These are phyloP conservation scores for Metschnikowia gelsemii DNA, from an alignment of 805 yeast species.

Conservation along the genomic window DNA sequence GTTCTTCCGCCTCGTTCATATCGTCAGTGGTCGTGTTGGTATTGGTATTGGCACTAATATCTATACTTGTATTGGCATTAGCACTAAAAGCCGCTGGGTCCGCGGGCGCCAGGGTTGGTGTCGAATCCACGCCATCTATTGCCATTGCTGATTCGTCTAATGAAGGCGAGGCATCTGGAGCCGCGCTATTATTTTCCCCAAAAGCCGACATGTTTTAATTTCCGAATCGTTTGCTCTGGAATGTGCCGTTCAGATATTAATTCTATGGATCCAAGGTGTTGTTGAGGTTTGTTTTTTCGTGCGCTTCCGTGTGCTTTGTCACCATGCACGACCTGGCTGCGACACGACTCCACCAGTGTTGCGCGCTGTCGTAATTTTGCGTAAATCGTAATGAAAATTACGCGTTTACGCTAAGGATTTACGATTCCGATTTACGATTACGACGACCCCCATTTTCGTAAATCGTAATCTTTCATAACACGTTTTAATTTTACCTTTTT, in stretches of 20 bases:
- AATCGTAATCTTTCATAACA: too few species aligned
- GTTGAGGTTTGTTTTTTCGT: constrained; percentile 15
- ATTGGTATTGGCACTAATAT: too few species aligned
- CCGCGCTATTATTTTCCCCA: constrained; percentile 20
- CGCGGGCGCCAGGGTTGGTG: constrained; percentile 3
- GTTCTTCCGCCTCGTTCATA: too few species aligned
- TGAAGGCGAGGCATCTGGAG: constrained; percentile 8
- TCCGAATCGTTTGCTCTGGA: too few species aligned
- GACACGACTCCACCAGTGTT: constrained; percentile 1
- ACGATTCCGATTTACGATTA: too few species aligned
- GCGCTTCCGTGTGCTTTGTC: background rate
- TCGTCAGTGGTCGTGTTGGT: too few species aligned
- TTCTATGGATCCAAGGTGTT: too few species aligned
- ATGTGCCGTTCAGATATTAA: too few species aligned
- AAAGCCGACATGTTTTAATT: constrained; percentile 18
- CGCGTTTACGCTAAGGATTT: too few species aligned
- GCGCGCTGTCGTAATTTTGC: background rate
- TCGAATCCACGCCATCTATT: constrained; percentile 1
- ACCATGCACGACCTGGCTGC: constrained; percentile 15
- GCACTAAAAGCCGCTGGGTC: background rate
- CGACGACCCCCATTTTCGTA: too few species aligned
- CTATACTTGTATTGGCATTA: background rate
- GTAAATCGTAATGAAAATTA: too few species aligned
- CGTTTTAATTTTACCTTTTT: too few species aligned
- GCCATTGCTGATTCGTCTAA: constrained; percentile 11